Evolutionary conservation across 1,139 yeast genomes (phyloP), one percentile per base, ranked within the genome.

Genomic region (Zygoascus hellenicus): DNA sequence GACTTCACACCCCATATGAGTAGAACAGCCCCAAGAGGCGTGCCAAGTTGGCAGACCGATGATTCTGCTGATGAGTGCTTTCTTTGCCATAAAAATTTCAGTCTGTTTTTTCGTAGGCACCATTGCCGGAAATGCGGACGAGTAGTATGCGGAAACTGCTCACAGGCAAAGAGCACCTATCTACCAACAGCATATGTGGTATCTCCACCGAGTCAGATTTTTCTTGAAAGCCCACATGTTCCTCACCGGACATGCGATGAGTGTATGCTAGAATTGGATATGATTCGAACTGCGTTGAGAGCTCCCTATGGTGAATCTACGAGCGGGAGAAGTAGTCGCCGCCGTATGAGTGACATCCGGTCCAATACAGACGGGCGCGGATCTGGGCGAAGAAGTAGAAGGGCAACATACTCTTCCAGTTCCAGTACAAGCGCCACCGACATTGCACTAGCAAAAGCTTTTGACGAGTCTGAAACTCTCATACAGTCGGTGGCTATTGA

Each of bases 111-210:
- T 60, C 75, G 98, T 49, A 77, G 94, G 53, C 98, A 94, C 66
- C 98, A 92, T 66, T 92, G 99, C 64, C 38, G 80, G 49, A 77
- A 82, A 62, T 85, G 96, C 71, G 92, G 96, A 36, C 65, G 79
- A 47, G 82, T 86, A 4, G 84, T 81, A 26, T 84, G 96, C 67
- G 80, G 80, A 38, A 57, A 68, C 48, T 82, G 95, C 62, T 78
- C 95, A 19, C 61, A 69, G 11, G 72, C 75, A 22, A 62, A 64
- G 33, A 70, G 75, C 11, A 65, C 63, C 41, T 71, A 63, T 69
- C 74, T 71, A 54, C 76, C 78, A 4, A 69, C 76, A 28, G 70
- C 78, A 2, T 73, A 72, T 51, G 77, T 74, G 17, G 76, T 75
- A 7, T 65, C 71, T 16, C 73, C 78, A 3, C 72, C 75, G n/a